These are phyloP conservation scores for Ophiostoma sp. DNA, from an alignment of 2,329 filamentous ascomycete species.

Conservation along the genomic window DNA sequence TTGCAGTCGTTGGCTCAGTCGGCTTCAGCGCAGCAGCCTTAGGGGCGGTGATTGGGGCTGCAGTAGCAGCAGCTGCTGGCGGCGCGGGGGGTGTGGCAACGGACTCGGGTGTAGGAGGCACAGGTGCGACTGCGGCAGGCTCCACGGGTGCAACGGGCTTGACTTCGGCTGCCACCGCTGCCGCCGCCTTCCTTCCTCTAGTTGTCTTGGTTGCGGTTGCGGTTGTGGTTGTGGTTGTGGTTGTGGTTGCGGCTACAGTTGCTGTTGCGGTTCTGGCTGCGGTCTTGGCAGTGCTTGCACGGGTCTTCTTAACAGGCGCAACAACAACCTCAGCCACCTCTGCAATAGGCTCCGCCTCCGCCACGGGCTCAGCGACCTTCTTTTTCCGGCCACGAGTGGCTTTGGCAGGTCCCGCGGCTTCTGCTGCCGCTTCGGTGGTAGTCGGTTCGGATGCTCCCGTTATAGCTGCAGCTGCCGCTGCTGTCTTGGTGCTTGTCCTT, in stretches of 20 bases:
- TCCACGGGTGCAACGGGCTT: neutral
- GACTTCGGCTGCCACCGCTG: neutral
- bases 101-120: neutral
- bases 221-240: conserved; percentile 12
- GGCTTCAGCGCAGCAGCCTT: neutral
- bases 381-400: neutral
- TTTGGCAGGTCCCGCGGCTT: neutral
- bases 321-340: neutral
- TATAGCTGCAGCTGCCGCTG: neutral
- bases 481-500: conserved; percentile 26
- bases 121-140: neutral
- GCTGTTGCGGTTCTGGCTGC: neutral
- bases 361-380: neutral
- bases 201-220: conserved; percentile 19
- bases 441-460: neutral
- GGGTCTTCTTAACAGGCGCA: conserved; percentile 19
- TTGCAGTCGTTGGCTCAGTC: neutral
- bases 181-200: conserved; percentile 14
- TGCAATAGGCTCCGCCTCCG: neutral
- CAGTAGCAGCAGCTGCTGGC: neutral
- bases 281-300: conserved; percentile 19
- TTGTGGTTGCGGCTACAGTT: conserved; percentile 1
- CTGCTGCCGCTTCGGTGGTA: neutral
- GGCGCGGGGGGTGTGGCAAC: neutral
- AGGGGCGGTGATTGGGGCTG: neutral